Conservation (phyloP, 768 basidiomycete species). For the Boletus vermiculosoides region DNA sequence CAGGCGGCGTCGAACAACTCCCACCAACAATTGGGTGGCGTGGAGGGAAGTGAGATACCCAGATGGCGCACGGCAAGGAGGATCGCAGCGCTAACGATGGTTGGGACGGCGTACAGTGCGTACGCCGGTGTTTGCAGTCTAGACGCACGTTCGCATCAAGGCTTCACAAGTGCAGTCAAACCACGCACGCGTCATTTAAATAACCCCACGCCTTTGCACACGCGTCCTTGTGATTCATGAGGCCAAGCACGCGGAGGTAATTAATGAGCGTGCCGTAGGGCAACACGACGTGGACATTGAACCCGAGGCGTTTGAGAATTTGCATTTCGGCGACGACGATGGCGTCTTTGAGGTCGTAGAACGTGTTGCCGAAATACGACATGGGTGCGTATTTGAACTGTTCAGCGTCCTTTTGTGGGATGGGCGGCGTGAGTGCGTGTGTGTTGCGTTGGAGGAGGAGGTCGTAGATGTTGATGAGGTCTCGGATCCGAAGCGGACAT, state of each 20-base stretch:
- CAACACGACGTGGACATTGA: constrained; percentile 89
- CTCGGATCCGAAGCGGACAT: constrained; percentile 86
- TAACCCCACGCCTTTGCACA: constrained; percentile 90
- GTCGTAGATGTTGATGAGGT: constrained; percentile 93
- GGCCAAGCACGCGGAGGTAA: constrained; percentile 87
- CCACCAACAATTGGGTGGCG: constrained; percentile 83
- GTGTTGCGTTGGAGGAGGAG: constrained; percentile 75
- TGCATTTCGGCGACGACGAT: constrained; percentile 97
- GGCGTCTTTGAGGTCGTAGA: constrained; percentile 94
- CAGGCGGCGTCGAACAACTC: constrained; percentile 88
- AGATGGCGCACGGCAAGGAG: constrained; percentile 73
- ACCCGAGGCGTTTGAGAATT: constrained; percentile 91
- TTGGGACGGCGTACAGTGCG: constrained; percentile 83
- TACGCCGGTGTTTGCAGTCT: constrained; percentile 95
- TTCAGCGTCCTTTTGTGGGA: constrained; percentile 19
- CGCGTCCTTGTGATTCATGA: constrained; percentile 67
- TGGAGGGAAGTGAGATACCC: constrained; percentile 70
- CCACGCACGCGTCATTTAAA: constrained; percentile 91
- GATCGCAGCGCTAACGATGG: constrained; percentile 88
- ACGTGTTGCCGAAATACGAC: constrained; percentile 85
- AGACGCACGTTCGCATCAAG: constrained; percentile 3
- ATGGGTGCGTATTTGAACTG: constrained; percentile 75
- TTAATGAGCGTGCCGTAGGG: constrained; percentile 95
- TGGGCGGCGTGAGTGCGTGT: constrained; percentile 41
- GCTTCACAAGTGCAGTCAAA: neutral